Evolutionary conservation across 352 stramenopile species (phyloP).

Genomic region (Pythium brachiatum): DNA sequence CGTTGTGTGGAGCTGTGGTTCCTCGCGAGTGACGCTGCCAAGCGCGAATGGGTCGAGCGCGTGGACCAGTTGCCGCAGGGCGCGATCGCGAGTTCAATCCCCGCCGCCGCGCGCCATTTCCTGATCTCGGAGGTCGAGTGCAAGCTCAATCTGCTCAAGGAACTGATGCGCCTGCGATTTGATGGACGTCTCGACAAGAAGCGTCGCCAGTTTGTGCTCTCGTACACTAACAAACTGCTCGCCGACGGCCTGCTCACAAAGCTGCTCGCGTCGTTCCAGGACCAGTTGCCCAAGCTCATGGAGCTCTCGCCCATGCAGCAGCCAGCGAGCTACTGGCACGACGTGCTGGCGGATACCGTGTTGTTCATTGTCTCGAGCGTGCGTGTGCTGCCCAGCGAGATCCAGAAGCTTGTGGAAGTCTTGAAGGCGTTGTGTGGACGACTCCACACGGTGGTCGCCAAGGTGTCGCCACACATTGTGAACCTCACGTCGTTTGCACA

Average conservation of each 20-base stretch:
- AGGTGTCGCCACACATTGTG: conserved; percentile 80
- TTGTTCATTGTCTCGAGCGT: conserved; percentile 62
- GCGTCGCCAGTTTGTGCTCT: conserved; percentile 57
- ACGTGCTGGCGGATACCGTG: conserved; percentile 62
- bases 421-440: conserved; percentile 57
- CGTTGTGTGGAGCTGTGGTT: conserved; percentile 77
- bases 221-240: conserved; percentile 70
- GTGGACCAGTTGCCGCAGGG: conserved; percentile 54
- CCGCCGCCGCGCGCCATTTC: conserved; percentile 69
- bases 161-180: conserved; percentile 67
- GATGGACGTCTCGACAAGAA: conserved; percentile 53
- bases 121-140: conserved; percentile 73
- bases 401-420: conserved; percentile 47
- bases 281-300: conserved; percentile 51
- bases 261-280: conserved; percentile 45
- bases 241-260: conserved; percentile 46
- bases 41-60: conserved; percentile 68
- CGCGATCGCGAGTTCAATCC: conserved; percentile 54
- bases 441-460: conserved; percentile 54
- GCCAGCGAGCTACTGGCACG: conserved; percentile 76
- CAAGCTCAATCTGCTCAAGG: conserved; percentile 72
- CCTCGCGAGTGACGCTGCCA: conserved; percentile 63
- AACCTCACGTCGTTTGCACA: conserved; percentile 75
- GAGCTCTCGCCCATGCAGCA: conserved; percentile 58
- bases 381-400: conserved; percentile 47